phyloP scores from a whole-genome alignment of 176 grass and related monocot species.

The Bothriochloa decipiens region DNA sequence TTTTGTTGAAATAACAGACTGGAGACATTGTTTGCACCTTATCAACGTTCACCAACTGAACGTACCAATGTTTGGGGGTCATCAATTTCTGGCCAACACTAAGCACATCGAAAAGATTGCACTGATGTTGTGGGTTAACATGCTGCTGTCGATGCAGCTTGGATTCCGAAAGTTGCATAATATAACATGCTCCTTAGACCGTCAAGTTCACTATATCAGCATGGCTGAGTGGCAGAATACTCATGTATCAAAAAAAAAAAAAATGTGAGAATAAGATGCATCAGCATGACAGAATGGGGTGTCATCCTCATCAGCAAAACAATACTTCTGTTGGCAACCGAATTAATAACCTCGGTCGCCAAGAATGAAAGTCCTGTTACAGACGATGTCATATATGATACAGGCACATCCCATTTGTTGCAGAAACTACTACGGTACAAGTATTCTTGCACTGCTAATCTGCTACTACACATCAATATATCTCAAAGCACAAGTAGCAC shows the following conservation, averaged over 20 bases:
- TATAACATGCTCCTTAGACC: background rate
- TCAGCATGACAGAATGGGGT: background rate
- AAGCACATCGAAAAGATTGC: background rate
- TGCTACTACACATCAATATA: background rate
- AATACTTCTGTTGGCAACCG: background rate
- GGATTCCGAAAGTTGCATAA: background rate
- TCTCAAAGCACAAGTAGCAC: background rate
- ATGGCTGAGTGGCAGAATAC: background rate
- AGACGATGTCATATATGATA: background rate
- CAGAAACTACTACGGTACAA: background rate
- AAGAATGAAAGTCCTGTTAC: background rate
- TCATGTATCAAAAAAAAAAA: too few species aligned
- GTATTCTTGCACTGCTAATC: background rate
- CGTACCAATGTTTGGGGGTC: background rate
- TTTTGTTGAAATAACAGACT: too few species aligned
- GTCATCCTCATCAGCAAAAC: background rate
- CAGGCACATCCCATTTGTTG: background rate
- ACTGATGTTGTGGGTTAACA: background rate
- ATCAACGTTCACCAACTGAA: background rate
- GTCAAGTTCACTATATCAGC: background rate
- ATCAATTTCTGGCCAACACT: background rate
- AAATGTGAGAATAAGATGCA: constrained; percentile 8
- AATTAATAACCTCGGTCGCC: background rate
- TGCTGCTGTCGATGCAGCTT: background rate
- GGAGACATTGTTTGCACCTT: too few species aligned